A percentile compares a stretch with the other conserved stretches of the same genome.
Conservation (phyloP, 1,284 basidiomycete genomes). For the Peniophora sp. region DNA sequence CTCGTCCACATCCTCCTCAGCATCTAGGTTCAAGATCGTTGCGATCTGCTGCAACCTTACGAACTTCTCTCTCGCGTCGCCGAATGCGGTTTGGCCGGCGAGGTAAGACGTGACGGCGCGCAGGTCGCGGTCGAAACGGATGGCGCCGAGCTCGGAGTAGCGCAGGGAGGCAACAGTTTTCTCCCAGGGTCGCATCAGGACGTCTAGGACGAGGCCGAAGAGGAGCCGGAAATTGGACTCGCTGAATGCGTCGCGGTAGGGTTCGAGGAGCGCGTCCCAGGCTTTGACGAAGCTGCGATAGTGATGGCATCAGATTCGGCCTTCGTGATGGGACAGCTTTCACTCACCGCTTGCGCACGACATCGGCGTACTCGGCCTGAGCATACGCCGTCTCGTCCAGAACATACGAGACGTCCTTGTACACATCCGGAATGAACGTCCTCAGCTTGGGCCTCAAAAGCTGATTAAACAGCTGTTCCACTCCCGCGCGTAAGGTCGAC, state of each 20-base stretch:
- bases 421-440: conserved; percentile 78
- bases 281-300: conserved; percentile 38
- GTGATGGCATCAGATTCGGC: conserved; percentile 54
- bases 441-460: conserved; percentile 81
- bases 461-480: conserved; percentile 94
- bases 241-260: conserved; percentile 68
- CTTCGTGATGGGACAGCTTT: conserved; percentile 82
- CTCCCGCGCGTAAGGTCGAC: conserved; percentile 64
- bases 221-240: conserved; percentile 84
- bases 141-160: conserved; percentile 95
- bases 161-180: conserved; percentile 73
- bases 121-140: conserved; percentile 92
- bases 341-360: conserved; percentile 83
- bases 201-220: conserved; percentile 79
- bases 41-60: conserved; percentile 88
- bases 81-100: conserved; percentile 78
- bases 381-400: conserved; percentile 86
- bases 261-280: conserved; percentile 11
- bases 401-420: conserved; percentile 83
- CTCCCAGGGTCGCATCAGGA: conserved; percentile 91
- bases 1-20: conserved; percentile 87
- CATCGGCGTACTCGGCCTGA: conserved; percentile 77
- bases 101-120: conserved; percentile 80
- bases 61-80: conserved; percentile 88
- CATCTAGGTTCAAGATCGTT: conserved; percentile 86